These are phyloP conservation scores for Spirogloea muscicola DNA, from an alignment of 139 green algal species.

Conservation along the genomic window DNA sequence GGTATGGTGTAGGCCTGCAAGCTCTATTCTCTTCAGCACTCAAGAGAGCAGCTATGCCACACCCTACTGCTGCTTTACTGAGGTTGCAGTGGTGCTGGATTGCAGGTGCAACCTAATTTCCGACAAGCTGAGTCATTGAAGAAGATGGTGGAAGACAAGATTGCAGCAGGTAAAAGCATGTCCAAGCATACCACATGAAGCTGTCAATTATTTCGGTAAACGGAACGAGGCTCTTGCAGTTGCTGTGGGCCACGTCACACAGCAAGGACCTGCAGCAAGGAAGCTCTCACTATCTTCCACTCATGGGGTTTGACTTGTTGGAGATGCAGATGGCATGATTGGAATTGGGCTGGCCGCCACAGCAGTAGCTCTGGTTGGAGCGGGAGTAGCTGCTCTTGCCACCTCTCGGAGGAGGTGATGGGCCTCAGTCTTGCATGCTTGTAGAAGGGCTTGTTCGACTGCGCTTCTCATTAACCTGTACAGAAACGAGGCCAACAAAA, in stretches of 20 bases:
- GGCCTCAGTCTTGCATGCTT: no score
- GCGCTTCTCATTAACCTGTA: no score
- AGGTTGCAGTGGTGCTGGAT: neutral
- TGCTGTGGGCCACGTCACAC: neutral
- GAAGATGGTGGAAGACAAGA: constrained; percentile 7
- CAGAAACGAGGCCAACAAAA: no score
- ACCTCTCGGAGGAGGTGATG: neutral
- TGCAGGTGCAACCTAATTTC: neutral
- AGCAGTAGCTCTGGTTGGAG: constrained; percentile 2
- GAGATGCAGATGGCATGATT: neutral
- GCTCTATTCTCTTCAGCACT: no score
- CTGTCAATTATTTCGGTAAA: no score
- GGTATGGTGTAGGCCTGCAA: no score
- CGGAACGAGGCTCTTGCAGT: neutral
- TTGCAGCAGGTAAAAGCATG: neutral
- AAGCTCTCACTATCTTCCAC: no score
- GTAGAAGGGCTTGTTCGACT: no score
- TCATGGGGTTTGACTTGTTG: neutral
- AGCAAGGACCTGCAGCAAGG: no score
- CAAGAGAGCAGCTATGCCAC: no score
- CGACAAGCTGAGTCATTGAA: constrained; percentile 6
- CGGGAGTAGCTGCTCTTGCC: neutral
- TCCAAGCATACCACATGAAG: neutral
- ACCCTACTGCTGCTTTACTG: constrained; percentile 2
- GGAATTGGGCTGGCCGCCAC: neutral